Percentiles rank a stretch among this genome's conserved stretches.
phyloP scores from a whole-genome alignment of 352 stramenopile genomes.

The Phytophthora nicotianae region DNA sequence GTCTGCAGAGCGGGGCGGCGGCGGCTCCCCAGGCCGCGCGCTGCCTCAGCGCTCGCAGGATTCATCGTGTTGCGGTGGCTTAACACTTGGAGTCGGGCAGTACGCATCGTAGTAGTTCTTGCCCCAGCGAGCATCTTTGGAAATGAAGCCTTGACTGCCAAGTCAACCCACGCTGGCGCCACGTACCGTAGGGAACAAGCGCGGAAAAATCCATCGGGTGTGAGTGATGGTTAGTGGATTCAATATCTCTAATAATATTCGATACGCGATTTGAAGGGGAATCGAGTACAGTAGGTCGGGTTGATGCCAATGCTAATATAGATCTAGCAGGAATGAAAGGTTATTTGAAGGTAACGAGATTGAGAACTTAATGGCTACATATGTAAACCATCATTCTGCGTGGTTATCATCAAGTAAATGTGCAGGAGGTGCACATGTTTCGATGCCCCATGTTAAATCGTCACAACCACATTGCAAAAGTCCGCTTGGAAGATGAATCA shows the following conservation, averaged over 20 bases:
- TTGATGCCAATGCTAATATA: no score
- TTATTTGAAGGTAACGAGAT: no score
- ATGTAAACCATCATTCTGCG: no score
- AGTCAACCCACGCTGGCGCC: conserved; percentile 22
- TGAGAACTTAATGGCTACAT: no score
- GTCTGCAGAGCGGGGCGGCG: conserved; percentile 23
- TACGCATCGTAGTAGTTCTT: conserved; percentile 16
- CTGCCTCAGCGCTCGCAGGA: conserved; percentile 28
- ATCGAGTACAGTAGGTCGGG: no score
- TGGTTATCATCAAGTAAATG: no score
- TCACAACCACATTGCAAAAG: background rate
- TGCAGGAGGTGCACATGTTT: no score
- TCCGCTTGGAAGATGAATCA: background rate
- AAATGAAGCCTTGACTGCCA: conserved; percentile 33
- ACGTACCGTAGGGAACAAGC: conserved; percentile 26
- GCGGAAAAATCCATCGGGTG: conserved; percentile 27
- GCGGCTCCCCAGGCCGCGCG: conserved; percentile 30
- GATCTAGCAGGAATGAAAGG: no score
- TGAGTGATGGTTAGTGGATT: conserved; percentile 18
- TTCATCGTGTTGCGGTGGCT: conserved; percentile 9
- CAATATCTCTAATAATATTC: no score
- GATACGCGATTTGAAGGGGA: no score
- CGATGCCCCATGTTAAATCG: no score
- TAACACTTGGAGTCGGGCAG: conserved; percentile 20
- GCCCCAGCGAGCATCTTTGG: conserved; percentile 24